These are phyloP conservation scores for Phytophthora europaea DNA, from an alignment of 352 stramenopile species.

Conservation along the genomic window DNA sequence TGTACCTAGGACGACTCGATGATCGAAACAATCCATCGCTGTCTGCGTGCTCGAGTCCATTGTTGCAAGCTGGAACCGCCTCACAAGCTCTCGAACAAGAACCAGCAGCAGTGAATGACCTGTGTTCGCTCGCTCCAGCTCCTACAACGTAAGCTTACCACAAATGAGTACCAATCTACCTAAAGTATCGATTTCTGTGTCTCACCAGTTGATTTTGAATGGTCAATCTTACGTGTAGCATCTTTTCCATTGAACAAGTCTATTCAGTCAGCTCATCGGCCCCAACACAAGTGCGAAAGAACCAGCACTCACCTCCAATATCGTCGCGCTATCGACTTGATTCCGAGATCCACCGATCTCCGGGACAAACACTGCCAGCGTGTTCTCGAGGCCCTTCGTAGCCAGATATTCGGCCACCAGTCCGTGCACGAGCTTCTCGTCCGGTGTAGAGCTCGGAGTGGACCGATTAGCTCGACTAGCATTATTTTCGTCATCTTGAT, in stretches of 20 bases:
- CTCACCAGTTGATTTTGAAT: slow-evolving; percentile 44
- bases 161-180: not conserved
- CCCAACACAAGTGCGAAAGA: not conserved
- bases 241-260: slow-evolving; percentile 24
- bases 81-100: slow-evolving; percentile 54
- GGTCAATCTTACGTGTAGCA: slow-evolving; percentile 41
- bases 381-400: slow-evolving; percentile 63
- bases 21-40: slow-evolving; percentile 70
- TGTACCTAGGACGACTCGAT: slow-evolving; percentile 64
- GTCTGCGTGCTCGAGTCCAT: slow-evolving; percentile 68
- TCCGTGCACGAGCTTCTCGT: slow-evolving; percentile 70
- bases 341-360: slow-evolving; percentile 67
- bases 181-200: not conserved
- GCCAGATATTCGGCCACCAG: slow-evolving; percentile 70
- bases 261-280: not conserved
- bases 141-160: slow-evolving; percentile 25
- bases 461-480: slow-evolving; percentile 12
- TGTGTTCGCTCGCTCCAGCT: slow-evolving; percentile 22
- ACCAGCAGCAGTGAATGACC: slow-evolving; percentile 38
- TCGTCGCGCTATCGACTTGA: slow-evolving; percentile 52
- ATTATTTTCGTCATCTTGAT: slow-evolving; percentile 13
- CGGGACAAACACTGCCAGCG: slow-evolving; percentile 71
- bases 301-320: slow-evolving; percentile 43
- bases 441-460: slow-evolving; percentile 25
- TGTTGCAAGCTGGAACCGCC: slow-evolving; percentile 42